Conservation (phyloP, 306 rosid genomes). For the Malus sieversii region DNA sequence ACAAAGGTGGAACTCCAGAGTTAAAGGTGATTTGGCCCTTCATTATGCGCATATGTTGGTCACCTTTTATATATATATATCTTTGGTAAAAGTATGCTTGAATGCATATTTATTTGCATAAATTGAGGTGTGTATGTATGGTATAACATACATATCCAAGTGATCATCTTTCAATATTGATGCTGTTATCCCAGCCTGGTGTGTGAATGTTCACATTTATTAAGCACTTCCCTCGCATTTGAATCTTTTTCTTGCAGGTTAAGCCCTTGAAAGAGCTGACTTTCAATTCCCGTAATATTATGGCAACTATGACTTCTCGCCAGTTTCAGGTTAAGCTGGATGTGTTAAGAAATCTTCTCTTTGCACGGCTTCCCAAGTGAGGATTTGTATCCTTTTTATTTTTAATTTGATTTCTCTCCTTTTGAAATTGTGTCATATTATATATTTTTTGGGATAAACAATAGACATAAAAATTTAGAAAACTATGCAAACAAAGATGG, state of each 20-base stretch:
- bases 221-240: background rate
- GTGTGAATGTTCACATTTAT: background rate
- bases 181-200: no score
- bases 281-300: slow-evolving; percentile 79
- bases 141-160: background rate
- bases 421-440: background rate
- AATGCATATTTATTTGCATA: background rate
- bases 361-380: slow-evolving; percentile 92
- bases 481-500: background rate
- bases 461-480: background rate
- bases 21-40: slow-evolving; percentile 46
- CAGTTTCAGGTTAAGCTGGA: slow-evolving; percentile 96
- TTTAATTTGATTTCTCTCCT: slow-evolving; percentile 5
- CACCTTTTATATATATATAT: no score
- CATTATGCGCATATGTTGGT: background rate
- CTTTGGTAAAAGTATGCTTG: background rate
- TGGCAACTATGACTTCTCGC: slow-evolving; percentile 96
- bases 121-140: background rate
- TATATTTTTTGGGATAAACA: background rate
- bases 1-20: slow-evolving; percentile 97
- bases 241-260: slow-evolving; percentile 55
- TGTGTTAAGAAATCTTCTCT: slow-evolving; percentile 89
- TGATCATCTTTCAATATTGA: background rate
- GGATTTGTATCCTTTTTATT: slow-evolving; percentile 20
- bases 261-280: slow-evolving; percentile 91